Conservation (phyloP, 2,329 filamentous ascomycete genomes). For the Arthrobotrys pseudoclavata region DNA sequence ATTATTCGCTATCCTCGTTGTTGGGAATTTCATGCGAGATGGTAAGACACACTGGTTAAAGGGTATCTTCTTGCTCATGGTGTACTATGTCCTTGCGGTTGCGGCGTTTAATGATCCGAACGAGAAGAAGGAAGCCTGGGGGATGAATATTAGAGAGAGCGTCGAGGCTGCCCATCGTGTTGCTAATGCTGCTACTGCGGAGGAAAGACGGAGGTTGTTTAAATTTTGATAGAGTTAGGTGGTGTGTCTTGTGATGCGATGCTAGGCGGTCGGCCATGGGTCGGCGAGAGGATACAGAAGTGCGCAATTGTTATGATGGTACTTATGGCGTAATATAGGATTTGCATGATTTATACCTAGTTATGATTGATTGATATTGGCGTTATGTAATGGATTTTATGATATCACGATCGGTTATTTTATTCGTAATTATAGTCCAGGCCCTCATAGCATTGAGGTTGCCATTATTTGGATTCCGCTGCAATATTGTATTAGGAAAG, state of each 20-base stretch:
- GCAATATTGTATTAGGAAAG: no score
- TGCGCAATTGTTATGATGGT: no score
- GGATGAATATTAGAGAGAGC: constrained; percentile 8
- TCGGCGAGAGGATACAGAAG: no score
- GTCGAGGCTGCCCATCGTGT: constrained; percentile 7
- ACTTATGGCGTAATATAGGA: no score
- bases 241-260: neutral
- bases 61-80: constrained; percentile 81
- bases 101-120: constrained; percentile 46
- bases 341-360: neutral
- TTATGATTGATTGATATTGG: constrained; percentile 7
- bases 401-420: neutral
- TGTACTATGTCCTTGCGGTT: constrained; percentile 41
- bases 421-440: no score
- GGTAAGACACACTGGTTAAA: constrained; percentile 92
- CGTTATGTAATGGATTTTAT: constrained; percentile 2
- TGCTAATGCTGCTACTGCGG: neutral
- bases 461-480: no score
- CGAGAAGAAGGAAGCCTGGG: constrained; percentile 26
- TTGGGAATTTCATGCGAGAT: constrained; percentile 88
- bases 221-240: neutral
- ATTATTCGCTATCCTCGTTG: constrained; percentile 85
- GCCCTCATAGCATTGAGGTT: no score
- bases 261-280: no score
- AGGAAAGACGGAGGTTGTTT: neutral